A percentile compares a stretch with the other conserved stretches of the same genome.
phyloP scores from a whole-genome alignment of 768 basidiomycete species.

The Agaricus blazei region DNA sequence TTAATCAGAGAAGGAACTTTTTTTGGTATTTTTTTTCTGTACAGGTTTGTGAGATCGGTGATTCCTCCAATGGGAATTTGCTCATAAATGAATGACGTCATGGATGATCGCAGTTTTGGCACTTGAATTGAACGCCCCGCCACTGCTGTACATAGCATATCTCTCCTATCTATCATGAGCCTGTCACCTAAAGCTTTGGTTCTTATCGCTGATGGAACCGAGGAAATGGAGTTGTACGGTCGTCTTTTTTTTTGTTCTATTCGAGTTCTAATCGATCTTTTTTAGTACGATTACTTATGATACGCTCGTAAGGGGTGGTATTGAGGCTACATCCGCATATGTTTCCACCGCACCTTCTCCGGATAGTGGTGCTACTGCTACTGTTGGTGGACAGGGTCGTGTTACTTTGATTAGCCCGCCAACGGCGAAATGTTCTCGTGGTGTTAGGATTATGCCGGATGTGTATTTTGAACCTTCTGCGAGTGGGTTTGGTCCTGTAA shows the following conservation, averaged over 20 bases:
- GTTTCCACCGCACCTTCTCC: constrained; percentile 15
- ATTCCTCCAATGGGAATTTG: background rate
- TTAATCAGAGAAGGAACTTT: background rate
- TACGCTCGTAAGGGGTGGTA: constrained; percentile 73
- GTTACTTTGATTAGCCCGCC: constrained; percentile 29
- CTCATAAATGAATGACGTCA: no score
- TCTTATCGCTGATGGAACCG: constrained; percentile 76
- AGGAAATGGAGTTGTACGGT: constrained; percentile 84
- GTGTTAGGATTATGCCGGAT: constrained; percentile 70
- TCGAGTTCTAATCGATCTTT: background rate
- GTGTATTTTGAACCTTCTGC: constrained; percentile 38
- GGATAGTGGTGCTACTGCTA: background rate
- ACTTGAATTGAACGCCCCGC: background rate
- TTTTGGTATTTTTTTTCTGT: background rate
- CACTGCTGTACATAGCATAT: background rate
- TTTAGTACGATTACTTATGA: constrained; percentile 75
- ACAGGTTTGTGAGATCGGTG: background rate
- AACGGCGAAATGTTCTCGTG: constrained; percentile 62
- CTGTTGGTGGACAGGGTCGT: background rate
- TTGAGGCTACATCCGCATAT: constrained; percentile 64
- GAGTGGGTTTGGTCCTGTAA: constrained; percentile 38
- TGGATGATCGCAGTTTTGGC: no score
- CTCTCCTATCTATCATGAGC: background rate
- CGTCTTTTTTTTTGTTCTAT: no score
- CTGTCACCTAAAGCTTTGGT: constrained; percentile 57